Evolutionary conservation across 768 basidiomycete genomes (phyloP), one percentile per base, ranked within the genome.

Genomic region (Naematelia aurantialba): DNA sequence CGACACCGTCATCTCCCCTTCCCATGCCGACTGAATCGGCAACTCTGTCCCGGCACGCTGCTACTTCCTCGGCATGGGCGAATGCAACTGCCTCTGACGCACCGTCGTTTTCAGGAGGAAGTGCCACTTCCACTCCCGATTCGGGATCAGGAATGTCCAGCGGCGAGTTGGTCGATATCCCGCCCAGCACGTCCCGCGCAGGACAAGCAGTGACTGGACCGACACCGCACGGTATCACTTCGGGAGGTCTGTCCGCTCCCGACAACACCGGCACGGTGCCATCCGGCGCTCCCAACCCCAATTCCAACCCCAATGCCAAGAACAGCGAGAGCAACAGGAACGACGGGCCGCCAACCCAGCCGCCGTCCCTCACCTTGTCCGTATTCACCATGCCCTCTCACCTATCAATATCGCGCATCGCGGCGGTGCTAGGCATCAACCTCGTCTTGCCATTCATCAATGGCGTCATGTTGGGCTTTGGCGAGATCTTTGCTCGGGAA

Each of bases 391-490:
- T 52, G 39, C 69, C 74, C 1, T 66, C 68, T 2, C 58, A 66
- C 46, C 62, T 74, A 1, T 66, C 75, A 0, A 17, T 74, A 25
- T 49, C 66, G 14, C 57, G 73, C 11, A 65, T 77, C 24, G 24
- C 70, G 21, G 76, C 76, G 10, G 73, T 75, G 0, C 47, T 77
- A 5, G 76, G 76, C 26, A 77, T 77, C 60, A 77, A 77, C 57
- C 55, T 77, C 5, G 58, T 77, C 19, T 52, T 77, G 29, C 76
- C 76, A 8, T 77, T 77, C 55, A 64, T 77, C 58, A 77, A 77
- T 54, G 76, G 76, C 51, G 72, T 77, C 53, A 75, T 77, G 74
- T 62, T 77, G 31, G 76, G 76, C 19, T 77, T 77, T 55, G 76
- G 76, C 12, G 76, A 77, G 65, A 77, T 77, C 53, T 77, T 77